phyloP scores from a whole-genome alignment of 306 rosid genomes.

The Morella rubra region DNA sequence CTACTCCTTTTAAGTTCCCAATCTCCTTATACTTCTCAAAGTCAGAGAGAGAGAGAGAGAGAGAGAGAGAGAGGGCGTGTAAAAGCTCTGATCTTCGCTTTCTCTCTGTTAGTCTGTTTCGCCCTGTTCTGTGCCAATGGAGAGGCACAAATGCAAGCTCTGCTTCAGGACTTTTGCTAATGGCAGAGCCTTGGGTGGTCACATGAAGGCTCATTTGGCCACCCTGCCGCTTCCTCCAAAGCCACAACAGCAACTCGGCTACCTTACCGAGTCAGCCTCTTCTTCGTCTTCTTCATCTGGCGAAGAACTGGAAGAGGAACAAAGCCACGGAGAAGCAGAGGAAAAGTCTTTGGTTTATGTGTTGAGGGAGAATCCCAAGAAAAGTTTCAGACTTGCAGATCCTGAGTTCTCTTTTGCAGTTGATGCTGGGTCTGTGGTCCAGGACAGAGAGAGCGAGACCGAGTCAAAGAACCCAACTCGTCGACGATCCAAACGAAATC shows the following conservation, averaged over 20 bases:
- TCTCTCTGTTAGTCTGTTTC: conserved; percentile 1
- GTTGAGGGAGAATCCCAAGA: conserved; percentile 73
- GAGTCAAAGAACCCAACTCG: conserved; percentile 77
- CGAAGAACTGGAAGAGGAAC: conserved; percentile 23
- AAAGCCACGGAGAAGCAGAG: conserved; percentile 23
- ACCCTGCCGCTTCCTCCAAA: conserved; percentile 63
- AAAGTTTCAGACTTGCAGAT: conserved; percentile 54
- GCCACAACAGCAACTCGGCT: conserved; percentile 28
- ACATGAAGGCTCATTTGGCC: conserved; percentile 85
- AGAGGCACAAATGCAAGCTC: conserved; percentile 83
- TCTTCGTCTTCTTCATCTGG: conserved; percentile 36
- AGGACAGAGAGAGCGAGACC: conserved; percentile 84
- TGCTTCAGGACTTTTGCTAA: conserved; percentile 56
- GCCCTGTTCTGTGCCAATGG: conserved; percentile 42
- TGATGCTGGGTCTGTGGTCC: conserved; percentile 49
- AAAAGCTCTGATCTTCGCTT: conserved; percentile 24
- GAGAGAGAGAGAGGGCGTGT: conserved; percentile 12
- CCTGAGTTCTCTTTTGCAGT: conserved; percentile 52
- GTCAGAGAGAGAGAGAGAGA: conserved; percentile 22
- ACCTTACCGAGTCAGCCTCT: conserved; percentile 22
- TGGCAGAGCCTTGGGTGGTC: conserved; percentile 86
- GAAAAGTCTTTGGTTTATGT: conserved; percentile 44
- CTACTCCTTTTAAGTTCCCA: conserved; percentile 76
- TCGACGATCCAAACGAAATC: conserved; percentile 72
- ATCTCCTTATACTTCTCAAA: conserved; percentile 37